Conservation (phyloP, 306 rosid species). For the Dalbergia oliveri region DNA sequence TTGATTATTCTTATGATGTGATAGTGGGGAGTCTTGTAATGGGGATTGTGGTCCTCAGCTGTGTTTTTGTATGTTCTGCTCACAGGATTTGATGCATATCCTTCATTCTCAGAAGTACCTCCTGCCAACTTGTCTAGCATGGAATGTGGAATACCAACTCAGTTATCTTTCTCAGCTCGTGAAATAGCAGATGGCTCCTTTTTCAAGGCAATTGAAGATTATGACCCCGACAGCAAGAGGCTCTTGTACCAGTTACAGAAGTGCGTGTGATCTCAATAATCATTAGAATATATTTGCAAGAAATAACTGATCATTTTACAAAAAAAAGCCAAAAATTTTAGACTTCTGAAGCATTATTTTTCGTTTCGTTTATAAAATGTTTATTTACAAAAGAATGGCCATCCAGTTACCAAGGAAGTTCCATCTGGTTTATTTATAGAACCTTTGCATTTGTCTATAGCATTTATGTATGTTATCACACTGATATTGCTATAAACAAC, state of each 20-base stretch:
- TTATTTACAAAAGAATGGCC: constrained; percentile 12
- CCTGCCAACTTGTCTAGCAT: constrained; percentile 69
- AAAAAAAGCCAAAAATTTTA: constrained; percentile 32
- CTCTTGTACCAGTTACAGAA: constrained; percentile 78
- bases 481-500: constrained; percentile 15
- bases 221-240: constrained; percentile 93
- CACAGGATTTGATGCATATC: constrained; percentile 81
- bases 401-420: constrained; percentile 28
- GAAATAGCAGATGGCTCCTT: constrained; percentile 95
- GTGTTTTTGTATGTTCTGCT: constrained; percentile 39
- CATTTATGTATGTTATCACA: neutral
- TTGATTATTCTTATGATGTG: constrained; percentile 40
- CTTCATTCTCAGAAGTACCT: constrained; percentile 69
- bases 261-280: constrained; percentile 57
- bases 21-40: constrained; percentile 37
- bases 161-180: constrained; percentile 91
- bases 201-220: constrained; percentile 94
- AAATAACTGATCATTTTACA: constrained; percentile 43
- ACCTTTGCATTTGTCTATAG: neutral
- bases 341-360: constrained; percentile 13
- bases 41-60: constrained; percentile 43
- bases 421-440: neutral
- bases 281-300: constrained; percentile 28
- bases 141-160: constrained; percentile 96
- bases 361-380: neutral